Evolutionary conservation across 1,139 yeast species (phyloP).

Genomic region (Keqinozyma sinolaborantium): DNA sequence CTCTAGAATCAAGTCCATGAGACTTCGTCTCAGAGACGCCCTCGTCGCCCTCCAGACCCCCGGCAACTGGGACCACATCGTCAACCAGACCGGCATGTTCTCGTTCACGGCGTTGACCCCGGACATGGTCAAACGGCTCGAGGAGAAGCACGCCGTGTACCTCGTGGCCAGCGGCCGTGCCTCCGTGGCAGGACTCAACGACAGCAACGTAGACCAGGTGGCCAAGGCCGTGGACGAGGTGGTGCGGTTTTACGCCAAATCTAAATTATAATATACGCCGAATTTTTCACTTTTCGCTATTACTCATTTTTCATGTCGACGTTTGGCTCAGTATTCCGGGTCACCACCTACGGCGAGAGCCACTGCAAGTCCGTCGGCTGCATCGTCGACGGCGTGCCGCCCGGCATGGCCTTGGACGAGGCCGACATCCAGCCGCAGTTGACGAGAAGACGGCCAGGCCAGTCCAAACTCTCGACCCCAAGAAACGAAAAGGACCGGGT

Average conservation of each 20-base stretch:
- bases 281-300: neutral
- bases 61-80: constrained; percentile 92
- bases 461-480: constrained; percentile 87
- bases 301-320: constrained; percentile 29
- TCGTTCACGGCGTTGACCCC: constrained; percentile 84
- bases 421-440: constrained; percentile 92
- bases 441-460: constrained; percentile 97
- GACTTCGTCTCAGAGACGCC: constrained; percentile 59
- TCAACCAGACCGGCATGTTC: constrained; percentile 93
- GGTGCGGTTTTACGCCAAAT: constrained; percentile 41
- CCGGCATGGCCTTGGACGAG: constrained; percentile 82
- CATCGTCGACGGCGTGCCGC: constrained; percentile 97
- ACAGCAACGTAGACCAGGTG: constrained; percentile 71
- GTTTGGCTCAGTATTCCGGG: constrained; percentile 49
- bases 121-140: constrained; percentile 78
- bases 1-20: constrained; percentile 75
- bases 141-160: constrained; percentile 73
- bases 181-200: constrained; percentile 71
- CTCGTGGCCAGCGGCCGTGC: constrained; percentile 86
- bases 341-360: constrained; percentile 96
- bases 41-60: constrained; percentile 71
- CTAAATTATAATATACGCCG: constrained; percentile 22
- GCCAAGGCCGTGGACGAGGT: constrained; percentile 84
- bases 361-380: constrained; percentile 99
- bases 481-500: constrained; percentile 93